Base-by-base conservation (phyloP, 306 rosid genomes). In the Albizia julibrissin region DNA sequence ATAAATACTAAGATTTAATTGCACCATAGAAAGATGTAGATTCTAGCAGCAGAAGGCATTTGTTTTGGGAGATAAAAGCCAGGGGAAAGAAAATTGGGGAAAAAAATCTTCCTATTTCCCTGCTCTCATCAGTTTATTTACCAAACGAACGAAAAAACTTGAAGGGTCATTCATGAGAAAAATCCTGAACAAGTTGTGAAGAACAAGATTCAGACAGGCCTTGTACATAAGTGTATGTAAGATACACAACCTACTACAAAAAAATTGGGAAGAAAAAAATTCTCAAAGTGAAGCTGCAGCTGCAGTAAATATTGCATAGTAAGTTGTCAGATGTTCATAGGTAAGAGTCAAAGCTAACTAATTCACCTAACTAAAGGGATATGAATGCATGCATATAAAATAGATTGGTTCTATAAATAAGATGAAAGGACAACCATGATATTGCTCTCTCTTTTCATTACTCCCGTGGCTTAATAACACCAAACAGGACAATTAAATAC, bases 1-100 rank as follows among this genome's bases (percentile, higher is more conserved):
- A 71, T 7, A 3, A 44, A 44, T 43, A 79, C 47, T 22, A 37
- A 39, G 56, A 62, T 34, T n/a, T 33, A 80, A 16, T 14, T 16
- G 70, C 72, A 79, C 80, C 80, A 76, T 50, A 61, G 59, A 33
- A 75, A 59, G 56, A 79, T 16, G 64, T 27, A 64, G 7, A 46
- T 26, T 15, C 8, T 27, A 72, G 40, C 26, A 46, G 9, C 29
- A n/a, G 15, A 42, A 24, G 33, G 34, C 22, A 39, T 44, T 44
- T 42, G 75, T 64, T 42, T 43, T 44, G 14, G 24, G 76, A 21
- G 56, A n/a, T 43, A 40, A 69, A 40, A 69, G 27, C 52, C 6
- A 27, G 33, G 6, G 33, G 52, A 22, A 40, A 69, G 44, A 33
- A 40, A 40, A 34, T 8, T 22, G 26, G 13, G 13, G 4, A n/a